Base-by-base conservation (phyloP, 441 rosid genomes). In the Breynia disticha region DNA sequence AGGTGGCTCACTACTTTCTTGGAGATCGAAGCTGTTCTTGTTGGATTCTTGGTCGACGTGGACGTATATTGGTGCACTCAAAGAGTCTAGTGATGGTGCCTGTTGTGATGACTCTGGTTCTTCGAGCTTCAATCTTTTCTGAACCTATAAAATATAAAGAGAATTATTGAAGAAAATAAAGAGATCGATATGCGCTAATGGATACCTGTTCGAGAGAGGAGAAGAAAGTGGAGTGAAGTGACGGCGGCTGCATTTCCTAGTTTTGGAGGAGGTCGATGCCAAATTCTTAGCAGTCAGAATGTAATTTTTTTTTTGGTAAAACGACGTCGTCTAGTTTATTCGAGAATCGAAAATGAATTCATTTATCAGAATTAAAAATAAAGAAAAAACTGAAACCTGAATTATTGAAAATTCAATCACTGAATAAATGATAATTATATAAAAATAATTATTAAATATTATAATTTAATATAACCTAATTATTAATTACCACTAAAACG, bases 101-200 rank as follows among this genome's bases (percentile, higher is more conserved):
- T 35, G 16, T 47, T 35, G 19, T 51, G 61, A 45, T 14, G 22
- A 28, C 24, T 24, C 52, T 22, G 62, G 28, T 22, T 54, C 32
- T 65, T 76, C 76, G 28, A 70, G 72, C 61, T 74, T 76, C 64
- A 79, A 63, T 65, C 81, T 76, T 72, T 76, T 73, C 65, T 79
- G 75, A 17, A 73, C 78, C 76, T 78, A 71, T n/a, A 39, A 49
- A 15, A 19, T 19, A 28, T 10, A 19, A 22, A 49, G 21, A n/a
- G 9, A 49, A 19, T 19, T 6, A 49, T 11, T 20, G 12, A 28
- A 1, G 3, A 28, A 49, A 11, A 14, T 12, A 28, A 20, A 49
- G 15, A 49, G 1, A 20, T 9, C 12, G 13, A 0, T 19, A 22
- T 6, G 32, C 13, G 22, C 2, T 22, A 14, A 48, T 16, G 16